Evolutionary conservation across 306 rosid species (phyloP), one percentile per base, ranked within the genome.

Genomic region (Quercus agrifolia): DNA sequence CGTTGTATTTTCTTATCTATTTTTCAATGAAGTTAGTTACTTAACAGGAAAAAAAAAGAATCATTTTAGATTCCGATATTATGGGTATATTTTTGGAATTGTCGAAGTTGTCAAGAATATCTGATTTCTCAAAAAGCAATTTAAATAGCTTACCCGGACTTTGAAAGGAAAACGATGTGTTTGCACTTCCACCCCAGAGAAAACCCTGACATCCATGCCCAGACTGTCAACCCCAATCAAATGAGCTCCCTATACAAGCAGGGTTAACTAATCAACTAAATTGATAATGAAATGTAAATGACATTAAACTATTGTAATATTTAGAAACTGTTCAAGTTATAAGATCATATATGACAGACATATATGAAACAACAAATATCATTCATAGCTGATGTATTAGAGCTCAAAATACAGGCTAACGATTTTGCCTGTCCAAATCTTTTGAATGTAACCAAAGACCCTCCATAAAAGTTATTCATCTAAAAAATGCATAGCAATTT

Each of bases 151-250:
- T 75, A 94, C 99, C 86, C 84, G 89, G 57, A 85, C 82, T 91
- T 90, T 94, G 78, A 94, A 94, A 21, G 97, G 92, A 89, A 94
- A 94, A 61, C 97, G 97, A 76, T 84, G 90, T 61, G 97, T 94
- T 77, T 86, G 90, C 41, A 94, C 90, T 84, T 92, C 94, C 74
- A 77, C 71, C 73, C 97, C 97, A 2, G 85, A 81, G 57, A 84
- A 83, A 71, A 92, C 85, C 83, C 99, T 88, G 71, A 92, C 92
- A 83, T 94, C 97, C 89, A 94, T 73, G 79, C 99, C 99, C 74
- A 94, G 93, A 81, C 95, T 86, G 87, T 94, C 99, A 64, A 94
- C 89, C 62, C 99, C 97, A 55, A 92, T 87, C 86, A 94, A 86
- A 82, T 70, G 81, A 76, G 99, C 99, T 81, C 88, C 92, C 99